These are phyloP conservation scores for Iberis amara DNA, from an alignment of 441 rosid species.

Conservation along the genomic window DNA sequence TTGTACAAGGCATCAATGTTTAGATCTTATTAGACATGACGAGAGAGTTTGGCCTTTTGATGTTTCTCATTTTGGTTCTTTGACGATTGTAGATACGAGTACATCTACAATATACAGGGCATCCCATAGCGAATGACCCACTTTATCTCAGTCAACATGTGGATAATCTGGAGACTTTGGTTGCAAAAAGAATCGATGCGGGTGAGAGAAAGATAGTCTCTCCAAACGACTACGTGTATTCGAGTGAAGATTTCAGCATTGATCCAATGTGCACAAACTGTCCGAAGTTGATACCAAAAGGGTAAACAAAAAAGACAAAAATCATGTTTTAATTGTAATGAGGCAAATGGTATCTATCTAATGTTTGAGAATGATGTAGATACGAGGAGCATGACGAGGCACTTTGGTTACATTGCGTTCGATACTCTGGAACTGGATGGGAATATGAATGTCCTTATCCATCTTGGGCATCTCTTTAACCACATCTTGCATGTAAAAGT, in stretches of 20 bases:
- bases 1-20: not conserved
- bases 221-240: conserved; percentile 30
- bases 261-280: conserved; percentile 90
- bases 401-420: conserved; percentile 76
- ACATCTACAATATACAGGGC: conserved; percentile 71
- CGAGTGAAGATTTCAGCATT: conserved; percentile 48
- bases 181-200: conserved; percentile 52
- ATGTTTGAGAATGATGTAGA: conserved; percentile 37
- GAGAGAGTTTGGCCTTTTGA: not conserved
- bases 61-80: conserved; percentile 9
- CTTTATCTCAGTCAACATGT: conserved; percentile 54
- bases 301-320: conserved; percentile 39
- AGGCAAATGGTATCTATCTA: conserved; percentile 3
- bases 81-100: conserved; percentile 59
- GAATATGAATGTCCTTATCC: conserved; percentile 71
- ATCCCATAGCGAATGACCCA: conserved; percentile 82
- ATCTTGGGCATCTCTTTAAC: conserved; percentile 56
- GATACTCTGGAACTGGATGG: conserved; percentile 86
- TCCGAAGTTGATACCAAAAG: conserved; percentile 70
- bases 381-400: conserved; percentile 71
- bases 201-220: conserved; percentile 28
- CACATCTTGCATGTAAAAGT: not conserved
- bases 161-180: conserved; percentile 32
- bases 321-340: not conserved
- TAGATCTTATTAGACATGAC: conserved; percentile 1